phyloP scores from a whole-genome alignment of 192 early-diverging fungal species.

The Funneliformis mosseae region DNA sequence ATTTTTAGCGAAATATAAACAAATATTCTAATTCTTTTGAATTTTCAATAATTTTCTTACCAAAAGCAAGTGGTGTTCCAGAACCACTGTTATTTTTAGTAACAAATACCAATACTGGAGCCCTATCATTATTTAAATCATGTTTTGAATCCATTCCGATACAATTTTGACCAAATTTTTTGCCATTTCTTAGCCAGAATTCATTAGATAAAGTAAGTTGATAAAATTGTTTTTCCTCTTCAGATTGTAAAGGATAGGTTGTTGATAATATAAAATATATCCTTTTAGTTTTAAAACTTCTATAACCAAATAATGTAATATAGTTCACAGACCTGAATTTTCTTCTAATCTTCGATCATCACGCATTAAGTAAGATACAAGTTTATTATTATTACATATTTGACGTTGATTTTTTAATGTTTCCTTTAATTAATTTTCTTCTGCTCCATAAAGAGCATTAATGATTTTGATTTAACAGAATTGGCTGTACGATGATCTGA shows the following conservation, averaged over 20 bases:
- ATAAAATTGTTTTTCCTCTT: background rate
- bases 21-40: no score
- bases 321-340: no score
- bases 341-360: no score
- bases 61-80: background rate
- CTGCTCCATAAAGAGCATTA: no score
- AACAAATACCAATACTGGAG: background rate
- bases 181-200: background rate
- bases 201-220: background rate
- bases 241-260: background rate
- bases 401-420: no score
- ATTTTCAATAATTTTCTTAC: background rate
- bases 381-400: no score
- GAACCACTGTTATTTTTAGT: background rate
- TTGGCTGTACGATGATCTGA: no score
- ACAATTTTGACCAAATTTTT: background rate
- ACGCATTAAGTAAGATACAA: no score
- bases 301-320: background rate
- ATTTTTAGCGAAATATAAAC: no score
- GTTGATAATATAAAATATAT: background rate
- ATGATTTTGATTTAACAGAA: no score
- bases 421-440: no score
- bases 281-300: slow-evolving; percentile 9
- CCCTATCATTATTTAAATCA: slow-evolving; percentile 11
- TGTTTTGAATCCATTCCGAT: background rate